Base-by-base conservation (phyloP, 2,329 filamentous ascomycete species). In the Aschersonia sp. region DNA sequence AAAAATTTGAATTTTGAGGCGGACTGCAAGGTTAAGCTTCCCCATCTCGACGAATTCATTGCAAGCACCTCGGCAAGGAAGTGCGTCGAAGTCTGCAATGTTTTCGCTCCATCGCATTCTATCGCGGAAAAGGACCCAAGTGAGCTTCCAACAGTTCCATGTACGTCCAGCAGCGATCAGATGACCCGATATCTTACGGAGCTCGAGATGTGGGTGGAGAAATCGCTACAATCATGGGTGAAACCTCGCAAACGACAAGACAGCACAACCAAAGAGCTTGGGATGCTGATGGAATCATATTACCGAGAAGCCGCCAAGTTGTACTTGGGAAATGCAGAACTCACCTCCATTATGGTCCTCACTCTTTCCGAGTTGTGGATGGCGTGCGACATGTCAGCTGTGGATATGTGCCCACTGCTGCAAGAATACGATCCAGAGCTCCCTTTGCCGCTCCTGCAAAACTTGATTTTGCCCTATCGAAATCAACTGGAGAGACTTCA, bases 361-460 rank as follows among this genome's bases (percentile, higher is more conserved):
- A 75, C 70, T 0, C 53, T 75, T 0, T 53, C 78, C 3, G 76
- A 81, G 47, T 56, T 83, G 0, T 83, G 79, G 79, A 56, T 76
- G 6, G 73, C 72, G 0, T 67, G 70, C 8, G 78, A 83, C 50
- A 70, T 62, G 46, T 62, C 64, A 2, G 69, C 70, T 1, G 60
- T 65, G 1, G 11, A 48, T 1, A 48, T 60, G 0, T 61, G 66
- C n/a, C 60, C 66, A 0, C 50, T 76, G 5, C 54, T 82, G 0
- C 6, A 5, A 0, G 57, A 75, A 0, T 82, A 76, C 50, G 56
- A 66, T 6, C 64, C 71, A 0, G 68, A 68, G 4, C 56, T 82
- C 1, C 64, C 66, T 0, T 9, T 46, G 0, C 42, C 53, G 0
- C 47, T 73, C 0, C 63, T 75, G 4, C 59, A 71, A 30, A 64